Percentiles rank a stretch among this genome's conserved stretches.
phyloP scores from a whole-genome alignment of 495 filamentous ascomycete species.

The Emericellopsis terricola region DNA sequence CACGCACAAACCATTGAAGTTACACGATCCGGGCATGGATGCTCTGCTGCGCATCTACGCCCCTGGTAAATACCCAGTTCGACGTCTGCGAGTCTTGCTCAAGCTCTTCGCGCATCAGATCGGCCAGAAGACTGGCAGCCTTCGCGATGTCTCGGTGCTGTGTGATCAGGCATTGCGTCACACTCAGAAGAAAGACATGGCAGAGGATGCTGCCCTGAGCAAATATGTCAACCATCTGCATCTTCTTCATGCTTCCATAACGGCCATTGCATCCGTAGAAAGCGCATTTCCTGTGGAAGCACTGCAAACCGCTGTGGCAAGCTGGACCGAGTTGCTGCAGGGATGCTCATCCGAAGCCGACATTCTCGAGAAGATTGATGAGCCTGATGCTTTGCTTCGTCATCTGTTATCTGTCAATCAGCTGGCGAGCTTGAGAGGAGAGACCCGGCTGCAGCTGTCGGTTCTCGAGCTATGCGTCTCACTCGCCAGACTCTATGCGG shows the following conservation, averaged over 20 bases:
- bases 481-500: constrained; percentile 36
- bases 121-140: constrained; percentile 11
- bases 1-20: constrained; percentile 12
- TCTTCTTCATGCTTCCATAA: constrained; percentile 32
- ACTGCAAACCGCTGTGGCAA: constrained; percentile 26
- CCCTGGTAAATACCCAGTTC: constrained; percentile 21
- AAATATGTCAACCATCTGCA: constrained; percentile 37
- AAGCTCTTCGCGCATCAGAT: constrained; percentile 17
- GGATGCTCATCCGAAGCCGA: constrained; percentile 27
- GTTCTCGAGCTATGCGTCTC: constrained; percentile 27
- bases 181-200: constrained; percentile 14
- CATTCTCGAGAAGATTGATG: constrained; percentile 40
- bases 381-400: constrained; percentile 36
- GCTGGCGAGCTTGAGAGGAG: constrained; percentile 60
- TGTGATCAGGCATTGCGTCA: constrained; percentile 19
- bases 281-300: constrained; percentile 16
- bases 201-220: constrained; percentile 35
- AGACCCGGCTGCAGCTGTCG: constrained; percentile 22
- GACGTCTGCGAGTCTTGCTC: constrained; percentile 21
- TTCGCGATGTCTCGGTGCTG: constrained; percentile 14
- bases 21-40: constrained; percentile 17
- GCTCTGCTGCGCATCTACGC: constrained; percentile 23
- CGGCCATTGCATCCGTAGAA: constrained; percentile 28
- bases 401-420: constrained; percentile 56
- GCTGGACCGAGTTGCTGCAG: constrained; percentile 34